Base-by-base conservation (phyloP, 2,329 filamentous ascomycete genomes). In the Tothia fuscella region DNA sequence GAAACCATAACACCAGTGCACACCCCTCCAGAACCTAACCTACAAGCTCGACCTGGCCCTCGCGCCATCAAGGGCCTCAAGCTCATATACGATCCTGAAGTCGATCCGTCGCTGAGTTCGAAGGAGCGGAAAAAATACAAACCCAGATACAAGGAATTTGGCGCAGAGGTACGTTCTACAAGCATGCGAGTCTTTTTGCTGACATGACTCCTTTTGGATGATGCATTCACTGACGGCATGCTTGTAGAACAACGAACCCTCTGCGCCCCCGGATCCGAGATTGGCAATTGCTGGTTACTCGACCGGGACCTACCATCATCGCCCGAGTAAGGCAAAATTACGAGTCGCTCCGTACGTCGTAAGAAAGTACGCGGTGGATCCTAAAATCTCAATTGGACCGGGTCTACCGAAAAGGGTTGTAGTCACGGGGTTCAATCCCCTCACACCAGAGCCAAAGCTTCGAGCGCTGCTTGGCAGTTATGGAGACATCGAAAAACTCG, bases 381-480 rank as follows among this genome's bases (percentile, higher is more conserved):
- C 78, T 4, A 78, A 77, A 52, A 86, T 85, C 4, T 93, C 89
- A 2, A 77, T 93, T 51, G 89, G 88, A 0, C 85, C 87, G 19
- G 86, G 86, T 0, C 89, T 89, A 12, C 85, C 91, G 2, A 86
- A 82, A 2, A 86, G 94, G 57, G 78, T 98, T 37, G 80, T 96
- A 3, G 86, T 95, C 16, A 88, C 80, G n/a, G 86, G 87, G n/a
- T 95, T 95, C 58, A 91, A 96, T 60, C 88, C 89, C 5, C 67
- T 96, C 49, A 80, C 83, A 30, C 76, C 85, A 10, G 84, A 93
- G 52, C 74, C 77, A 42, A 83, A 85, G 52, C 72, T 94, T 38
- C 76, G 74, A 14, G 76, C 80, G 34, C 74, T 84, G 41, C 93
- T 93, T 57, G 76, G 80, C 14, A 76, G 74, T 3, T 93, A 82